phyloP scores from a whole-genome alignment of 1,139 yeast genomes.

The Blastobotrys serpentis region DNA sequence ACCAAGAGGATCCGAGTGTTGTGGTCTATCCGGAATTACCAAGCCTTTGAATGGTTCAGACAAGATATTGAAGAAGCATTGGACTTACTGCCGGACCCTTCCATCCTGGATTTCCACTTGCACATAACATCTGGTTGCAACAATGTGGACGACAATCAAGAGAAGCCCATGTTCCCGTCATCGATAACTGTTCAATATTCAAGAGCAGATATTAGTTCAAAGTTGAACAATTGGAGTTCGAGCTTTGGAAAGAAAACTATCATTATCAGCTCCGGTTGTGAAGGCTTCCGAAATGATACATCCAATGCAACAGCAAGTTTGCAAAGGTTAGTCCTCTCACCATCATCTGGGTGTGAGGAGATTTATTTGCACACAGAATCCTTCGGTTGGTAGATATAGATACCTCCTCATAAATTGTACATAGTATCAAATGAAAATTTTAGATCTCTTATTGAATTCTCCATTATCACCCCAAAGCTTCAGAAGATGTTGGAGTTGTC shows the following conservation, averaged over 20 bases:
- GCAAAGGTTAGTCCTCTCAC: conserved; percentile 35
- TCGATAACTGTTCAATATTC: neutral
- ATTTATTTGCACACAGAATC: conserved; percentile 58
- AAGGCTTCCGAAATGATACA: conserved; percentile 46
- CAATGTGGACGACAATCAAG: neutral
- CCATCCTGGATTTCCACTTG: conserved; percentile 13
- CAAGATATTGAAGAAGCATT: conserved; percentile 40
- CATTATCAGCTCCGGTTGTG: conserved; percentile 54
- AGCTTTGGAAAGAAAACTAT: conserved; percentile 44
- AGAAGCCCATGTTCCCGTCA: neutral
- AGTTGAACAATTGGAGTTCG: conserved; percentile 22
- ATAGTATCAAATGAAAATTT: too few species aligned
- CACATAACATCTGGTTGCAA: conserved; percentile 15
- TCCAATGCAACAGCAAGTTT: conserved; percentile 47
- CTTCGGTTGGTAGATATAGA: conserved; percentile 61
- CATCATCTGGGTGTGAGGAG: conserved; percentile 37
- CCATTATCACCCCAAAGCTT: too few species aligned
- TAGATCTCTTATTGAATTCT: too few species aligned
- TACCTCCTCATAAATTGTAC: too few species aligned
- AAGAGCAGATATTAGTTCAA: conserved; percentile 37
- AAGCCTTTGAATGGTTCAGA: conserved; percentile 48
- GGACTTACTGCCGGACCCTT: conserved; percentile 12
- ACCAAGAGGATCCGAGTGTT: conserved; percentile 41
- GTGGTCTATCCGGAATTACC: conserved; percentile 48
- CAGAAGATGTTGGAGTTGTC: too few species aligned